Evolutionary conservation across 2,329 filamentous ascomycete species (phyloP).

Genomic region (Parastagonospora nodorum): DNA sequence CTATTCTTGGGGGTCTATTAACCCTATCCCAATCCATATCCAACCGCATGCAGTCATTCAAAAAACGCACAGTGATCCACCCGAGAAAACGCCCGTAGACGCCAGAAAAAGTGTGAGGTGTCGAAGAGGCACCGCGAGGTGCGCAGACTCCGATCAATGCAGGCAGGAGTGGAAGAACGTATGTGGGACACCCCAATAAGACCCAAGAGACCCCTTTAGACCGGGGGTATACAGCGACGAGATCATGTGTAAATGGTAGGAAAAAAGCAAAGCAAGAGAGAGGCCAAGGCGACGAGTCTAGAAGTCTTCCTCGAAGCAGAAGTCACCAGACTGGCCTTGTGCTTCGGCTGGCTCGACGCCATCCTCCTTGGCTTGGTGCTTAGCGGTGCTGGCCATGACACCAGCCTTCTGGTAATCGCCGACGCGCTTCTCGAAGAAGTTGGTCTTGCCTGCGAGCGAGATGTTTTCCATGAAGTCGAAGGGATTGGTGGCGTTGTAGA

Average conservation of each 20-base stretch:
- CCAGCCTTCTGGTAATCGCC: constrained; percentile 99
- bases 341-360: constrained; percentile 53
- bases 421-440: constrained; percentile 99
- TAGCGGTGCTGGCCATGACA: constrained; percentile 92
- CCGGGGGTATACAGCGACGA: constrained; percentile 32
- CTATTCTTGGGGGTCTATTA: not conserved
- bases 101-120: constrained; percentile 21
- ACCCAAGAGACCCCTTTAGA: constrained; percentile 25
- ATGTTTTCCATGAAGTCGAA: constrained; percentile 99
- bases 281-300: constrained; percentile 56
- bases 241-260: constrained; percentile 21
- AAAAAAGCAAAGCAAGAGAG: constrained; percentile 5
- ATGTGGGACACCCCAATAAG: constrained; percentile 27
- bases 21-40: not conserved
- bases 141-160: constrained; percentile 37
- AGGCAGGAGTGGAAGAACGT: constrained; percentile 23
- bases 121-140: constrained; percentile 22
- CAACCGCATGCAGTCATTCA: constrained; percentile 12
- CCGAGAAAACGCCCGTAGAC: not conserved
- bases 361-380: constrained; percentile 59
- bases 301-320: constrained; percentile 96
- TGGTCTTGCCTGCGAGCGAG: constrained; percentile 97
- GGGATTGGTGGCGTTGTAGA: constrained; percentile 91
- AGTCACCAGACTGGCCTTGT: constrained; percentile 67
- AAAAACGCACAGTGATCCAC: not conserved